Evolutionary conservation across 2,329 filamentous ascomycete species (phyloP).

Genomic region (Calonectria montana): DNA sequence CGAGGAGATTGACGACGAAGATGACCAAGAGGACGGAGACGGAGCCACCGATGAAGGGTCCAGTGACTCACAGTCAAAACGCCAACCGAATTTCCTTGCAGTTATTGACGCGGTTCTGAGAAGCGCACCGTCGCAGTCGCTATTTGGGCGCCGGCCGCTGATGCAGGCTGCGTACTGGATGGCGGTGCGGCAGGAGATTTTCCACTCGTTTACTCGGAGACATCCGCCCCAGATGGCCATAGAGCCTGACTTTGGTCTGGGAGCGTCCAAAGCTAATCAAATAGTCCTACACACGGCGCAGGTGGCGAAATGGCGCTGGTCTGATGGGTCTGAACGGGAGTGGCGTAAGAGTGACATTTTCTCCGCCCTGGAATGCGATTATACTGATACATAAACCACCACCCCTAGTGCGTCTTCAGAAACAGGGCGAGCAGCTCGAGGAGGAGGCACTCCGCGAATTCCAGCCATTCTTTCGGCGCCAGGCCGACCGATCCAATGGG

Average conservation of each 20-base stretch:
- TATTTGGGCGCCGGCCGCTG: conserved; percentile 50
- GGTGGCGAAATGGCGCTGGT: conserved; percentile 55
- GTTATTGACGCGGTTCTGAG: conserved; percentile 54
- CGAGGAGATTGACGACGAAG: conserved; percentile 55
- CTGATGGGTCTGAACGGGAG: conserved; percentile 48
- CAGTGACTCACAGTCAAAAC: conserved; percentile 23
- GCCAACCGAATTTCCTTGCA: conserved; percentile 52
- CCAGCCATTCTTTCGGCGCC: conserved; percentile 48
- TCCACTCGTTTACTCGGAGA: conserved; percentile 53
- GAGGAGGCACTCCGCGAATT: conserved; percentile 45
- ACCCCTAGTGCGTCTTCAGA: conserved; percentile 47
- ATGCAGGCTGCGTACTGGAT: conserved; percentile 56
- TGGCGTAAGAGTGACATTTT: conserved; percentile 46
- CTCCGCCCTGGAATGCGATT: not conserved
- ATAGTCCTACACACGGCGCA: conserved; percentile 56
- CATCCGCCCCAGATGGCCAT: conserved; percentile 53
- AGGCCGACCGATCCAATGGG: conserved; percentile 50
- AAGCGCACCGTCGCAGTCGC: conserved; percentile 49
- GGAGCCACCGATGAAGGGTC: not conserved
- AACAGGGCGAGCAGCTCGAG: conserved; percentile 51
- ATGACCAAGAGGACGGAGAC: conserved; percentile 35
- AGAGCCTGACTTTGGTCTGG: conserved; percentile 47
- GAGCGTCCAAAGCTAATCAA: conserved; percentile 52
- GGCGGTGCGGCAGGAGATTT: conserved; percentile 54
- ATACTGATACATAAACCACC: not conserved